Base-by-base conservation (phyloP, 108 stramenopile species). In the Nitzschia putrida region DNA sequence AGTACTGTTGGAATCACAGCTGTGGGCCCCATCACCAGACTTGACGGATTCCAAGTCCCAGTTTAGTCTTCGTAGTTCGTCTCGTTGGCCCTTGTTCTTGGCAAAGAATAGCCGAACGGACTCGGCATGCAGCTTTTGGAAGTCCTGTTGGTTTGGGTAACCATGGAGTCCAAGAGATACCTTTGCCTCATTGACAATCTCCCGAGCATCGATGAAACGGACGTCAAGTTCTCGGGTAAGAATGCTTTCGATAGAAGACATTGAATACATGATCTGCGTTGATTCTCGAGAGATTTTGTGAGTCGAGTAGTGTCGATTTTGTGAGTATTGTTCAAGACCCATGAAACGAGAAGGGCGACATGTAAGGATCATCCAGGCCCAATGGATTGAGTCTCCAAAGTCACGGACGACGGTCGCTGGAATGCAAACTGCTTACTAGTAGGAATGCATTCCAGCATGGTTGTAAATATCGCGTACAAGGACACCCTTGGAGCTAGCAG, bases 151-250 rank as follows among this genome's bases (percentile, higher is more conserved):
- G n/a, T 20, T 43, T 18, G 39, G 29, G 37, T 61, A 61, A 2
- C 60, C 60, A 18, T 42, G 29, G 6, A 61, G 26, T 13, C 37
- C 60, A 14, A 61, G 37, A 3, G 18, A n/a, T 12, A 43, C 56
- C 23, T 22, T 20, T 2, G 56, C 56, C 23, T 57, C 56, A 2
- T 14, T 24, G 14, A 22, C 23, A 18, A 61, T 61, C 29, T 43
- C 38, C 2, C 37, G 60, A 20, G 60, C 60, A 61, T 61, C 60
- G 6, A 61, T 61, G 60, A 61, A 61, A 18, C 60, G 37, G 25
- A 61, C 20, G 9, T 61, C 60, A 14, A 61, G 21, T 61, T 40
- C 60, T n/a, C 42, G 38, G 1, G n/a, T 61, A n/a, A 61, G 25
- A 42, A 16, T 2, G 38, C 41, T 43, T 40, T 34, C 42, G 9